A percentile compares a stretch with the other conserved stretches of the same genome.
Evolutionary conservation across 148 eudicot genomes (phyloP).

Genomic region (Talinum fruticosum): DNA sequence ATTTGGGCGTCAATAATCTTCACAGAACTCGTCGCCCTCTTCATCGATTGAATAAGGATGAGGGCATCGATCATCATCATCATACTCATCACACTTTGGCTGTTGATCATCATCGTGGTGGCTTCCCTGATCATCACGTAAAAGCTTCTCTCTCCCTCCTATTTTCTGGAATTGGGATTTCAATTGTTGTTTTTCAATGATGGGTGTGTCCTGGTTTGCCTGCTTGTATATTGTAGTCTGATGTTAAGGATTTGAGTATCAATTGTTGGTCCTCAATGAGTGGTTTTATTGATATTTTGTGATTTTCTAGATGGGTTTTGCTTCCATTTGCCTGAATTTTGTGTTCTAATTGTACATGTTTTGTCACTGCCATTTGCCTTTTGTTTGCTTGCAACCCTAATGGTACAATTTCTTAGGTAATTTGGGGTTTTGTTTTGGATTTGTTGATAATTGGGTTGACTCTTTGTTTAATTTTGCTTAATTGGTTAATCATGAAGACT

Average conservation of each 20-base stretch:
- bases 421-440: neutral
- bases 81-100: no score
- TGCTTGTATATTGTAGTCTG: neutral
- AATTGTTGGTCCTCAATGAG: neutral
- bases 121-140: conserved; percentile 30
- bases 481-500: no score
- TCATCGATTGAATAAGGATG: conserved; percentile 20
- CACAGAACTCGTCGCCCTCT: conserved; percentile 15
- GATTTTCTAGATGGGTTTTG: conserved; percentile 16
- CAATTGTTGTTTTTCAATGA: neutral
- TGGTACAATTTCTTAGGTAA: neutral
- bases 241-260: neutral
- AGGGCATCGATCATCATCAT: conserved; percentile 14
- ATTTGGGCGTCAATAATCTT: conserved; percentile 31
- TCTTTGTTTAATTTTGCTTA: neutral
- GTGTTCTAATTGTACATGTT: neutral
- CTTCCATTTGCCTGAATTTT: conserved; percentile 3
- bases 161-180: neutral
- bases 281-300: neutral
- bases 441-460: neutral
- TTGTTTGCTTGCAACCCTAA: neutral
- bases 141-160: neutral
- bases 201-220: neutral
- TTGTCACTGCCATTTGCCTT: neutral
- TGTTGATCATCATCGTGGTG: conserved; percentile 26